Evolutionary conservation across 495 filamentous ascomycete genomes (phyloP).

Genomic region (Trichocladium antarcticum): DNA sequence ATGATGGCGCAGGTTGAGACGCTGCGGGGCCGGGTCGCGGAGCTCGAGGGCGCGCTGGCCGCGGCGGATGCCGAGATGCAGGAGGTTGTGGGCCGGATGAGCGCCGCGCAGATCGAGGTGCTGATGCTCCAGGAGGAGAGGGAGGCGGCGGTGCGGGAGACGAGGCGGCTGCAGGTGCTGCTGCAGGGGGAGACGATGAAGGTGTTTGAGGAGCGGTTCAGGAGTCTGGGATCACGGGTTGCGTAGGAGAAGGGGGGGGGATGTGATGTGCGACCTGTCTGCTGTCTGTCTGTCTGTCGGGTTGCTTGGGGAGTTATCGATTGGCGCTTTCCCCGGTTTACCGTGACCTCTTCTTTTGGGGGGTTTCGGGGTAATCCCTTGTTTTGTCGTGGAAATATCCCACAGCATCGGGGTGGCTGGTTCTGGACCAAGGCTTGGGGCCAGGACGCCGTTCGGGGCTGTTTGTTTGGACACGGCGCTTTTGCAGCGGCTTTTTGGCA

Average conservation of each 20-base stretch:
- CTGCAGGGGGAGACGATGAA: conserved; percentile 39
- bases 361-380: background rate
- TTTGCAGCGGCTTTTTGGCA: background rate
- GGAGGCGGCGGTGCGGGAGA: conserved; percentile 77
- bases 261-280: background rate
- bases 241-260: background rate
- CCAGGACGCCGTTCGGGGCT: background rate
- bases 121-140: conserved; percentile 82
- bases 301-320: too few relatives aligned
- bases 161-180: conserved; percentile 55
- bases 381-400: too few relatives aligned
- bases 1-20: conserved; percentile 59
- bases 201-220: conserved; percentile 39
- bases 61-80: conserved; percentile 90
- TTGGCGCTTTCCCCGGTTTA: too few relatives aligned
- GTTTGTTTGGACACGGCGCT: background rate
- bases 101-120: conserved; percentile 87
- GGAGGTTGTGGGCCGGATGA: conserved; percentile 86
- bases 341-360: background rate
- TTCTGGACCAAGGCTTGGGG: background rate
- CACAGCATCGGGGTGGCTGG: too few relatives aligned
- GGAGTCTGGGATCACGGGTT: background rate
- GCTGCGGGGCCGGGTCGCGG: conserved; percentile 51
- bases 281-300: too few relatives aligned
- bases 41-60: conserved; percentile 70